Percentiles rank a stretch among this genome's conserved stretches.
Conservation (phyloP, 1,284 basidiomycete genomes). For the Taiwanofungus camphoratus region DNA sequence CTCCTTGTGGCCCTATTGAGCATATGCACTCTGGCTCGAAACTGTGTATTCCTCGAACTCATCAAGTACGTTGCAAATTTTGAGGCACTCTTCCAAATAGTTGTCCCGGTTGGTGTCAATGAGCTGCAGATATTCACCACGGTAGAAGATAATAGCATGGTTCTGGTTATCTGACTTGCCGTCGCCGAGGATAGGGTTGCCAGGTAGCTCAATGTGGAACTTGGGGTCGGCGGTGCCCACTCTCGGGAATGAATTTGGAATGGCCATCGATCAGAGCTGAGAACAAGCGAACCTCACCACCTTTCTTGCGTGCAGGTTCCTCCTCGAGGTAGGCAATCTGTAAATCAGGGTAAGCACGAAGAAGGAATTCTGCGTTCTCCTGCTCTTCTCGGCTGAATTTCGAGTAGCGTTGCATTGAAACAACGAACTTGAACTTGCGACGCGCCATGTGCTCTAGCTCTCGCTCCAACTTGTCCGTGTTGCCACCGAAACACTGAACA, state of each 20-base stretch:
- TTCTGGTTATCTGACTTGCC: constrained; percentile 99
- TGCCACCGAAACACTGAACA: constrained; percentile 94
- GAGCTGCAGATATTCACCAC: constrained; percentile 97
- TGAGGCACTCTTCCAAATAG: constrained; percentile 98
- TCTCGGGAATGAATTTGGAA: constrained; percentile 90
- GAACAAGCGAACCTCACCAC: constrained; percentile 92
- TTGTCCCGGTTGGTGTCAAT: constrained; percentile 99
- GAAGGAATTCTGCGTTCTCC: constrained; percentile 97
- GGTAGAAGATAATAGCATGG: constrained; percentile 98
- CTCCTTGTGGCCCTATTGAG: constrained; percentile 81
- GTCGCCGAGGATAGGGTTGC: constrained; percentile 98
- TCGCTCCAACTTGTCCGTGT: constrained; percentile 95
- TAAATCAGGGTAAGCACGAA: constrained; percentile 97
- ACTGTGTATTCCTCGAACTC: constrained; percentile 95
- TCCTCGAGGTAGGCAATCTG: constrained; percentile 99
- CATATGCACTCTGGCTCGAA: constrained; percentile 88
- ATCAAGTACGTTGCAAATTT: constrained; percentile 96
- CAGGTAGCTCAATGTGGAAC: constrained; percentile 97
- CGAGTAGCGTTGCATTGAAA: constrained; percentile 99
- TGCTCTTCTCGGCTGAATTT: constrained; percentile 99
- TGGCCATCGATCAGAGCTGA: constrained; percentile 97
- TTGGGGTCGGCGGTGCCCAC: constrained; percentile 89
- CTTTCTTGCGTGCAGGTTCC: constrained; percentile 90
- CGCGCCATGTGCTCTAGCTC: constrained; percentile 97
- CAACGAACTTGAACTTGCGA: constrained; percentile 98